Base-by-base conservation (phyloP, 495 filamentous ascomycete species). In the Trichoderma parareesei region DNA sequence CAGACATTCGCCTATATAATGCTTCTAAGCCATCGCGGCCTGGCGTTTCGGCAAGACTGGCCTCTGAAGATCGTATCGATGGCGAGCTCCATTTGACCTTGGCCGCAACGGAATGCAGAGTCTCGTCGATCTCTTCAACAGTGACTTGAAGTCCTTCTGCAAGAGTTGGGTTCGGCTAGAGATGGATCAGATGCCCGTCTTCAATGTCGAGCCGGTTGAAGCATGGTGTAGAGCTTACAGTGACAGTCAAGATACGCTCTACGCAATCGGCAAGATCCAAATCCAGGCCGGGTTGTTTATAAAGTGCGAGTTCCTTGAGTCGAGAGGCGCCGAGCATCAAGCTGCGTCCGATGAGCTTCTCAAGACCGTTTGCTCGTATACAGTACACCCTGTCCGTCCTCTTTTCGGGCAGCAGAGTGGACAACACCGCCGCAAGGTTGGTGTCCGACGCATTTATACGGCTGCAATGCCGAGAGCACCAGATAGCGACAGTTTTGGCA, bases 311-410 rank as follows among this genome's bases (percentile, higher is more conserved):
- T 41, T 89, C 81, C 57, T 75, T 71, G n/a, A 84, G 74, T 11
- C 89, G 78, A 0, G 79, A 84, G 6, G 71, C 72, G 9, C 88
- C 85, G 13, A 94, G 76, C 5, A 79, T 68, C 37, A 93, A 74
- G 38, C 83, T 85, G 66, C 87, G 82, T 11, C 83, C 84, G 11
- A 96, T 80, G 18, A 88, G 78, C 38, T 78, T 79, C 43, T 86
- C 83, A 1, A 96, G 77, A 3, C 77, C 79, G 13, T 73, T 73
- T 16, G 82, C 79, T 66, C 89, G 82, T 1, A 94, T 75, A 65
- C 76, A 77, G 71, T 92, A 96, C 9, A 91, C 87, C 33, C 91
- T 81, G 71, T 96, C 92, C 0, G 81, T 82, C 64, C 90, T 79
- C 69, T 83, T 87, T 65, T 90, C 86, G 0, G 92, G 92, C 18